These are phyloP conservation scores for Pyrenochaeta sp. DNA, from an alignment of 2,329 filamentous ascomycete species.

Conservation along the genomic window DNA sequence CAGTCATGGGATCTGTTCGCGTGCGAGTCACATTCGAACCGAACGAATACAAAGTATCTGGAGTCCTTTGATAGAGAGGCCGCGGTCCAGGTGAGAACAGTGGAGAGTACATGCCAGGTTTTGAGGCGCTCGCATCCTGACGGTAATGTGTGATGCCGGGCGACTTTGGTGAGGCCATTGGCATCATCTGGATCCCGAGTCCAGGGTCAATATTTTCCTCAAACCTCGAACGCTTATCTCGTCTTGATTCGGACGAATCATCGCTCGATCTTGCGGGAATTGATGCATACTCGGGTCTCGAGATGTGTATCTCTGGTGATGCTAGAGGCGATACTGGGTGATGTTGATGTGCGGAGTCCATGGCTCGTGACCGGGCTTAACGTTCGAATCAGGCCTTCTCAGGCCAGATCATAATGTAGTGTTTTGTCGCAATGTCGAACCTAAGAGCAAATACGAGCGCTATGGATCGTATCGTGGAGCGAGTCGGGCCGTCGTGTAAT, in stretches of 20 bases:
- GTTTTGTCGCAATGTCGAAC: neutral
- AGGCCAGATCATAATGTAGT: constrained; percentile 1
- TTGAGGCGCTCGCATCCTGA: constrained; percentile 19
- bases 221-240: constrained; percentile 25
- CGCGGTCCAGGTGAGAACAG: constrained; percentile 16
- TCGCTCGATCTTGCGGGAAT: constrained; percentile 26
- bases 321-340: constrained; percentile 21
- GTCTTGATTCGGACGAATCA: constrained; percentile 16
- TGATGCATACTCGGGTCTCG: constrained; percentile 24
- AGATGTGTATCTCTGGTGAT: constrained; percentile 27
- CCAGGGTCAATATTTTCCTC: constrained; percentile 28
- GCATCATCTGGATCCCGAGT: constrained; percentile 39
- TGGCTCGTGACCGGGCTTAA: constrained; percentile 6
- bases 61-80: constrained; percentile 26
- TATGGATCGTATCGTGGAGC: neutral
- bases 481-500: neutral
- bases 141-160: constrained; percentile 30
- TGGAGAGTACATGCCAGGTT: constrained; percentile 28
- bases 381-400: neutral
- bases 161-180: constrained; percentile 31
- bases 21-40: constrained; percentile 29
- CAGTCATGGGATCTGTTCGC: constrained; percentile 41
- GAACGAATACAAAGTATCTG: constrained; percentile 30
- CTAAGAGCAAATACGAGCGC: neutral
- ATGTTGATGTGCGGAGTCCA: constrained; percentile 10